These are phyloP conservation scores for Amauroascus verrucosus DNA, from an alignment of 2,329 filamentous ascomycete species.

Conservation along the genomic window DNA sequence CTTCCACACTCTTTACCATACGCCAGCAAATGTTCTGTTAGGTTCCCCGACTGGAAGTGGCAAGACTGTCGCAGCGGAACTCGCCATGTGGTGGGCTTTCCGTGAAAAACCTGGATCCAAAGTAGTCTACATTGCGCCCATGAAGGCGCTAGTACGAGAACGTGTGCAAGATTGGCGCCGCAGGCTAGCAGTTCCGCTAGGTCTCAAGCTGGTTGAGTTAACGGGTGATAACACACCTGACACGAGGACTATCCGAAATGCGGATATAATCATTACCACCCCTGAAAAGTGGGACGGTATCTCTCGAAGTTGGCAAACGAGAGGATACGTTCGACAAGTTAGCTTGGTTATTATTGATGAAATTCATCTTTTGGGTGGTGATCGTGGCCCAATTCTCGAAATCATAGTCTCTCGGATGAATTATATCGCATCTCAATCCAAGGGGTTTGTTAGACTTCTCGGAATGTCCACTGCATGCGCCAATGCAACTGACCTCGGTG, in stretches of 20 bases:
- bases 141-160: slow-evolving; percentile 96
- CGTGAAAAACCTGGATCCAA: slow-evolving; percentile 88
- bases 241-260: slow-evolving; percentile 86
- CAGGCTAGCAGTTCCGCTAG: slow-evolving; percentile 70
- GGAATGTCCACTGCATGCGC: slow-evolving; percentile 99
- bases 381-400: slow-evolving; percentile 92
- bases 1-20: slow-evolving; percentile 93
- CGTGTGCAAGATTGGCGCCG: slow-evolving; percentile 90
- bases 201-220: slow-evolving; percentile 83
- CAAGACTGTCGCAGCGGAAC: slow-evolving; percentile 89
- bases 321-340: slow-evolving; percentile 90
- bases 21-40: slow-evolving; percentile 78
- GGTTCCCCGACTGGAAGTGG: slow-evolving; percentile 95
- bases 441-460: slow-evolving; percentile 75
- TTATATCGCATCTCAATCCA: slow-evolving; percentile 90
- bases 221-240: slow-evolving; percentile 98
- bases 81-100: slow-evolving; percentile 99
- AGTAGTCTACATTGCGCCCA: slow-evolving; percentile 96
- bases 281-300: slow-evolving; percentile 99
- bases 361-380: slow-evolving; percentile 92
- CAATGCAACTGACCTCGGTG: slow-evolving; percentile 85
- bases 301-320: slow-evolving; percentile 94
- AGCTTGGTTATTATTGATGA: slow-evolving; percentile 97
- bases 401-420: slow-evolving; percentile 95
- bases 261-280: slow-evolving; percentile 95